Conservation (phyloP, 306 rosid genomes). For the Vachellia pachyceras region DNA sequence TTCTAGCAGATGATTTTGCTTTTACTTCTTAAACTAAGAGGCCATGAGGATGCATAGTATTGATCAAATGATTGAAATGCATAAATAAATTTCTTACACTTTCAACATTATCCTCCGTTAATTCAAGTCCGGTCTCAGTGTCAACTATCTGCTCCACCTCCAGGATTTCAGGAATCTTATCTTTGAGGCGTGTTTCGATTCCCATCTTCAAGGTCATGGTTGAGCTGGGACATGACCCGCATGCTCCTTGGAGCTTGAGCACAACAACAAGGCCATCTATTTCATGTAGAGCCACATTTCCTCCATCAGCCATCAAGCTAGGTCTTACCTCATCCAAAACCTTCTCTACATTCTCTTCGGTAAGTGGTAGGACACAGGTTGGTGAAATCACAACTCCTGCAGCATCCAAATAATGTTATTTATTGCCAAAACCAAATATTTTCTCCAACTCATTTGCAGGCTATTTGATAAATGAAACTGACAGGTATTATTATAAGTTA, state of each 20-base stretch:
- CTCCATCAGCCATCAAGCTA: constrained; percentile 94
- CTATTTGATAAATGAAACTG: constrained; percentile 14
- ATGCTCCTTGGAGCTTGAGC: constrained; percentile 94
- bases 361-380: constrained; percentile 76
- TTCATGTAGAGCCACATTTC: constrained; percentile 93
- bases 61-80: constrained; percentile 30
- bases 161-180: constrained; percentile 91
- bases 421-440: constrained; percentile 30
- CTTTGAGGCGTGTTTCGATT: constrained; percentile 84
- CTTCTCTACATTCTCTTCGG: constrained; percentile 95
- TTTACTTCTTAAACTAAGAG: constrained; percentile 17
- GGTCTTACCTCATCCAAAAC: constrained; percentile 98
- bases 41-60: constrained; percentile 6
- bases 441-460: constrained; percentile 25
- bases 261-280: constrained; percentile 95
- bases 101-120: constrained; percentile 82
- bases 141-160: constrained; percentile 89
- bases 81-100: constrained; percentile 52
- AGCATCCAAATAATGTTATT: constrained; percentile 30
- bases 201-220: constrained; percentile 97
- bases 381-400: constrained; percentile 80
- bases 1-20: not conserved
- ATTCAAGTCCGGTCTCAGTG: constrained; percentile 86
- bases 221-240: constrained; percentile 98
- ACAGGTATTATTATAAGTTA: not conserved